Evolutionary conservation across 768 basidiomycete species (phyloP), one percentile per base, ranked within the genome.

Genomic region (Lyophyllum shimeji): DNA sequence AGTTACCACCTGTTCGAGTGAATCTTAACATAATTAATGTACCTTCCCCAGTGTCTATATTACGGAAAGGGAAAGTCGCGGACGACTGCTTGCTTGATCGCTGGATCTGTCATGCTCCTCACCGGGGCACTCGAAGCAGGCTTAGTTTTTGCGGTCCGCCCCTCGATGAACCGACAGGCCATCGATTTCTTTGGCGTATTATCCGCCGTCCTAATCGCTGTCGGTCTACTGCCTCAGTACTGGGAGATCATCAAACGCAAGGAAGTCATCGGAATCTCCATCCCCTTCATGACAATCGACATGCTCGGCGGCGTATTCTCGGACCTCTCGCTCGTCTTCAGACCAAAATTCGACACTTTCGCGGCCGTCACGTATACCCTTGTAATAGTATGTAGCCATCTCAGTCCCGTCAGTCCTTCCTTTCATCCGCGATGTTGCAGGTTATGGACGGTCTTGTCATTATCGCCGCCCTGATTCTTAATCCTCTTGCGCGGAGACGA

Each of bases 231-330:
- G 31, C 74, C 91, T 0, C 90, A 93, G 67, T 93, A 87, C 63
- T 83, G 78, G 67, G 89, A 92, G 65, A 92, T 93, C 44, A 87
- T 80, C 70, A 80, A 81, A 58, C 75, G 77, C 62, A 75, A 75
- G 59, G 80, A 84, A 59, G 85, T 88, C 37, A 64, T 82, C 21
- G 90, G 91, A 7, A 83, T 94, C 50, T 89, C 86, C 0, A 71
- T 88, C 43, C 42, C 74, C 7, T 92, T 93, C 72, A 85, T 93
- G 73, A 60, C 70, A 8, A 76, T 93, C 49, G 91, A 94, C 64
- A 75, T 85, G 52, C 65, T 83, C 8, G 91, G 90, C 27, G 87
- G 82, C 5, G 68, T 92, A 1, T 90, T 90, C 71, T 86, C 82
- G 52, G 76, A 82, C 57, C 72, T 90, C 7, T 87, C 86, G 24